Percentiles rank a stretch among this genome's conserved stretches.
Conservation (phyloP, 192 early-diverging fungal species). For the Mycoemilia scoparia region DNA sequence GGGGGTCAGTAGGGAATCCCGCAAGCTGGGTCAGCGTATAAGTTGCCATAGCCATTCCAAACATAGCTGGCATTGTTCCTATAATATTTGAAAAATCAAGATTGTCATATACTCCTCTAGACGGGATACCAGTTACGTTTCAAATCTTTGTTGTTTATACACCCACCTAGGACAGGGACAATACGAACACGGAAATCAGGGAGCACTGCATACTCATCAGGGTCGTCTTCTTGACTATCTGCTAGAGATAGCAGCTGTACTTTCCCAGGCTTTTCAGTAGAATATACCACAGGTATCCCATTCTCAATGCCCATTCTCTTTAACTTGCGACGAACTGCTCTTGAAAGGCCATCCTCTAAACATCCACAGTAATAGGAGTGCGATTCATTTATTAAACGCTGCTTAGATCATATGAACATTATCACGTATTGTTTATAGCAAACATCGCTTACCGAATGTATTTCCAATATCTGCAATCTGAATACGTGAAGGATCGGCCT, state of each 20-base stretch:
- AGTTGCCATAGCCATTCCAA: conserved; percentile 82
- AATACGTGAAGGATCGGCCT: conserved; percentile 85
- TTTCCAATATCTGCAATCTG: conserved; percentile 92
- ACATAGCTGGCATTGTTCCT: conserved; percentile 88
- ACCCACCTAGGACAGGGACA: conserved; percentile 54
- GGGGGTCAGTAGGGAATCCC: conserved; percentile 44
- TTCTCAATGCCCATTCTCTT: conserved; percentile 46
- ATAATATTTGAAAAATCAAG: no score
- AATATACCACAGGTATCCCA: conserved; percentile 88
- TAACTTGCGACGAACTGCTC: conserved; percentile 61
- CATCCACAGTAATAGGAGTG: no score
- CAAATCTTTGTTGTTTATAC: no score
- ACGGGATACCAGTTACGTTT: conserved; percentile 2
- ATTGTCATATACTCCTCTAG: conserved; percentile 9
- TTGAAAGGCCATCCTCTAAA: conserved; percentile 90
- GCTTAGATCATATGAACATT: neutral
- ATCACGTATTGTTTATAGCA: no score
- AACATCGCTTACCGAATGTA: no score
- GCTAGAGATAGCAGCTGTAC: conserved; percentile 80
- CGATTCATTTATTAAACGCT: neutral
- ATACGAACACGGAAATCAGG: conserved; percentile 86
- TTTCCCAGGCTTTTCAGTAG: conserved; percentile 82
- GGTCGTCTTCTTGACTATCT: conserved; percentile 60
- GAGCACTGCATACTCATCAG: conserved; percentile 79
- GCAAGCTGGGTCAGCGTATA: conserved; percentile 56